phyloP scores from a whole-genome alignment of 768 basidiomycete species.

The Leccinum fibrillosum region DNA sequence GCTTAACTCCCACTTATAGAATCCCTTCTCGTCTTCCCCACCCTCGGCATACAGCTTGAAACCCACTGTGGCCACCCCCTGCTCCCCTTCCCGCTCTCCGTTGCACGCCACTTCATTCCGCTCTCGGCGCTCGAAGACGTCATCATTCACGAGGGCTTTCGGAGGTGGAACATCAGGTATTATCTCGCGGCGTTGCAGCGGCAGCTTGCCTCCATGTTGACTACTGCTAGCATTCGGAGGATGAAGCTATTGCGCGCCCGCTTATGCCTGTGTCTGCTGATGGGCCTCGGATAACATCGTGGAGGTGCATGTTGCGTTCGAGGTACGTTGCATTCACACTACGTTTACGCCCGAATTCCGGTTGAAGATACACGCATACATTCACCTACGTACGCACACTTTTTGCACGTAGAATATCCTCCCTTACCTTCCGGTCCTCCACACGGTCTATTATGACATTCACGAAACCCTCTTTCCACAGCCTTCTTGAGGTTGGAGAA shows the following conservation, averaged over 20 bases:
- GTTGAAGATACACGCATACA: not conserved
- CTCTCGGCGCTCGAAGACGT: slow-evolving; percentile 52
- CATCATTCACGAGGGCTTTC: slow-evolving; percentile 71
- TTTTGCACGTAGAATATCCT: slow-evolving; percentile 51
- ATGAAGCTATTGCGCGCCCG: not conserved
- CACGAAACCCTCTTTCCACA: slow-evolving; percentile 40
- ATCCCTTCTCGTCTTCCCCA: slow-evolving; percentile 63
- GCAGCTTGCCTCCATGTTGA: not conserved
- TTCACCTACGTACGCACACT: too few species aligned
- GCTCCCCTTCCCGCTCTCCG: slow-evolving; percentile 23
- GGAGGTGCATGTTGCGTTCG: slow-evolving; percentile 53
- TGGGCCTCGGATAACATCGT: slow-evolving; percentile 17
- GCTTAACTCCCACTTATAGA: slow-evolving; percentile 40
- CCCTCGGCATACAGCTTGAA: slow-evolving; percentile 73
- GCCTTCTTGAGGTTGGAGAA: not conserved
- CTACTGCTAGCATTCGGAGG: not conserved
- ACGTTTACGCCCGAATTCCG: not conserved
- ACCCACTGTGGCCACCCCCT: slow-evolving; percentile 57
- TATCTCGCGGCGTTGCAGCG: slow-evolving; percentile 48
- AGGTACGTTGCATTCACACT: slow-evolving; percentile 37
- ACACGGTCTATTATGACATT: slow-evolving; percentile 58
- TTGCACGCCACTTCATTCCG: slow-evolving; percentile 57
- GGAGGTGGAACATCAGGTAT: slow-evolving; percentile 68
- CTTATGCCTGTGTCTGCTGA: not conserved
- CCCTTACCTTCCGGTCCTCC: slow-evolving; percentile 60